Conservation (phyloP, 2,329 filamentous ascomycete species). For the Cytospora chrysosperma region DNA sequence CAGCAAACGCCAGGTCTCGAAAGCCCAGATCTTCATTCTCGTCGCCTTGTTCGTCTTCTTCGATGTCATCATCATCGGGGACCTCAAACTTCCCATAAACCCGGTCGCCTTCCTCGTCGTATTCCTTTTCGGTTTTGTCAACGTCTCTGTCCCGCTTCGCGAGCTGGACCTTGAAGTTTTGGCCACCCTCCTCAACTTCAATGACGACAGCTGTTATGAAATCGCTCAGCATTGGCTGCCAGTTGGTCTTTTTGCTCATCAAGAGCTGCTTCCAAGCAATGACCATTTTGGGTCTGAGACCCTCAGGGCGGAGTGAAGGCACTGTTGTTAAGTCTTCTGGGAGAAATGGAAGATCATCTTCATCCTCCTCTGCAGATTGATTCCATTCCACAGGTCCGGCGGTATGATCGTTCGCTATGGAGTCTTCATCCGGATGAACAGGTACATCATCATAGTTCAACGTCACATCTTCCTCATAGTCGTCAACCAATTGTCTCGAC, state of each 20-base stretch:
- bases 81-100: conserved; percentile 78
- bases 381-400: conserved; percentile 26
- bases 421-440: conserved; percentile 30
- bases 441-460: conserved; percentile 43
- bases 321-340: conserved; percentile 58
- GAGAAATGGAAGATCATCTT: conserved; percentile 62
- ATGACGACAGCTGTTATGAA: conserved; percentile 65
- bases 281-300: conserved; percentile 58
- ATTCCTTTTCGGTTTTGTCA: conserved; percentile 55
- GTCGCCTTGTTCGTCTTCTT: conserved; percentile 53
- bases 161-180: conserved; percentile 58
- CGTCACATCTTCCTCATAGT: conserved; percentile 29
- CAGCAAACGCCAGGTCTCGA: conserved; percentile 57
- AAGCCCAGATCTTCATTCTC: conserved; percentile 59
- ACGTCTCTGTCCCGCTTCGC: conserved; percentile 66
- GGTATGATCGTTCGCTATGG: conserved; percentile 29
- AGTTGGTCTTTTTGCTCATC: conserved; percentile 60
- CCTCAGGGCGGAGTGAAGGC: conserved; percentile 45
- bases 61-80: conserved; percentile 62
- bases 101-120: conserved; percentile 66
- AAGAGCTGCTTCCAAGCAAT: conserved; percentile 67
- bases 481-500: conserved; percentile 30
- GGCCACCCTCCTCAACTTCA: conserved; percentile 51
- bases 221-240: conserved; percentile 62
- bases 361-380: conserved; percentile 31